Evolutionary conservation across 2,329 filamentous ascomycete species (phyloP), one percentile per base, ranked within the genome.

Genomic region (Nannizziopsis barbatae): DNA sequence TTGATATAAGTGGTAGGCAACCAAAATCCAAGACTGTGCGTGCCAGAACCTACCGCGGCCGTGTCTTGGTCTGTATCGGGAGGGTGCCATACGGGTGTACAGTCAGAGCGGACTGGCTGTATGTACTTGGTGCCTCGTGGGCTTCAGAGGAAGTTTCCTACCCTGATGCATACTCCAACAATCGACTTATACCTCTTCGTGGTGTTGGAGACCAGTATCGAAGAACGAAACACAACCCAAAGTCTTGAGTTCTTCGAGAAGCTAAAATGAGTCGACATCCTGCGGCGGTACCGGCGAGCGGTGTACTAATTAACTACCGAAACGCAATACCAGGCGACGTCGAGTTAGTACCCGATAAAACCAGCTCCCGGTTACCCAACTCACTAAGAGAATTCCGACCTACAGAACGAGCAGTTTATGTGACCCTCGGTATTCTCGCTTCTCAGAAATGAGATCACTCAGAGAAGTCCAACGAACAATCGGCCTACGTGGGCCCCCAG

Each of bases 1-100:
- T 47, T 47, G 45, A 33, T 36, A 46, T 46, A 46, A 39, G 43
- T 47, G 45, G 37, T 47, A 47, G 27, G 45, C 36, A 41, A 47
- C 27, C 27, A 35, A 40, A 46, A 46, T 8, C 45, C 27, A 20
- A 27, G 37, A 41, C 37, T 33, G 40, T 41, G 45, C 45, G n/a
- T 12, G 45, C 45, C 45, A 35, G 33, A 41, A 33, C 45, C 45
- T 47, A 47, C 45, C 36, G 36, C 44, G 31, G 8, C 36, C 31
- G 37, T 37, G 27, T 46, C 36, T 14, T 11, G 44, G 35, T 31
- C n/a, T 46, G 36, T 30, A n/a, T 46, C 36, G 18, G 44, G 44
- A 46, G 44, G 44, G 35, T 15, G 39, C 22, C 36, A 46, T 40
- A 9, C 20, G 44, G 44, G 43, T 15, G 10, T 46, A 40, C 39